Percentiles rank a stretch among this genome's conserved stretches.
Conservation (phyloP, 345 rosid genomes). For the Anastatica hierochuntica region DNA sequence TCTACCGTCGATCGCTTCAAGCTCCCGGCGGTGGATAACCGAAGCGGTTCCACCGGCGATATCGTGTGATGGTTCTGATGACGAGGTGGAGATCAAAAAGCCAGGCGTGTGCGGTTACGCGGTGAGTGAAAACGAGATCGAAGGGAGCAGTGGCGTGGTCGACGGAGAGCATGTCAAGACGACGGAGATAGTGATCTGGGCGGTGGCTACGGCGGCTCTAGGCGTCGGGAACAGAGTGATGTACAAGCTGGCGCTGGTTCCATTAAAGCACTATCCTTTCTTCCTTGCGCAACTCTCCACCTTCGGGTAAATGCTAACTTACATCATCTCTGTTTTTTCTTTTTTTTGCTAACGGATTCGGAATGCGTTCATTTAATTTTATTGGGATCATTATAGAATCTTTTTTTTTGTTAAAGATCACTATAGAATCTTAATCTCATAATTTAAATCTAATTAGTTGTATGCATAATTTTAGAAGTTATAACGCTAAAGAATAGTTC, state of each 20-base stretch:
- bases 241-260: conserved; percentile 74
- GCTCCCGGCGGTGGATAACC: conserved; percentile 14
- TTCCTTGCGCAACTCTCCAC: conserved; percentile 96
- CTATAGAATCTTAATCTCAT: neutral
- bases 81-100: conserved; percentile 13
- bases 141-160: conserved; percentile 16
- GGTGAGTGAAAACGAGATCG: conserved; percentile 28
- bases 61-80: conserved; percentile 29
- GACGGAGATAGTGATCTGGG: conserved; percentile 52
- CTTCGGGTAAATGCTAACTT: conserved; percentile 49
- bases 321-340: neutral
- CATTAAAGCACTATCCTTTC: conserved; percentile 80
- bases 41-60: conserved; percentile 23
- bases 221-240: conserved; percentile 83
- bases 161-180: conserved; percentile 17
- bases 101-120: conserved; percentile 38
- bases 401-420: too few species aligned
- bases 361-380: neutral
- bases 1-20: conserved; percentile 19
- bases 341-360: neutral
- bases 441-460: neutral
- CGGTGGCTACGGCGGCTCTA: conserved; percentile 56
- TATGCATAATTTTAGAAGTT: neutral
- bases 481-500: neutral
- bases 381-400: too few species aligned